A percentile compares a stretch with the other conserved stretches of the same genome.
These are phyloP conservation scores for Carex kokanica DNA, from an alignment of 176 grass and related monocot genomes.

Conservation along the genomic window DNA sequence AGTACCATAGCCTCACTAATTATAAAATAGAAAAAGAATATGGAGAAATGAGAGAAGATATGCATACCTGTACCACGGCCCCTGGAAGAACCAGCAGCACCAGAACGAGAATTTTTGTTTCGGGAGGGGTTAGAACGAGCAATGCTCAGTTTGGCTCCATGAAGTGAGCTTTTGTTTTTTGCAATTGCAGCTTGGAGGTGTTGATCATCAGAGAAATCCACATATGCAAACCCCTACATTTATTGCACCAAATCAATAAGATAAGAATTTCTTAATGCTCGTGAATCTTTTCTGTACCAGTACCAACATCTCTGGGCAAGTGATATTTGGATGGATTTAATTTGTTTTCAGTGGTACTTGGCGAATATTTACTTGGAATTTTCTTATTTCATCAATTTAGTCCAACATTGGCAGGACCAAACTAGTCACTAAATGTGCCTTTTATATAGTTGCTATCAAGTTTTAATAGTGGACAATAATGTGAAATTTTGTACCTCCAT, in stretches of 20 bases:
- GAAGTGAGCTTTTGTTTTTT: conserved; percentile 73
- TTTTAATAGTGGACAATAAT: too few species aligned
- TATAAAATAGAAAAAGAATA: neutral
- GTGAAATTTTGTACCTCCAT: too few species aligned
- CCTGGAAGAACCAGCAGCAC: conserved; percentile 33
- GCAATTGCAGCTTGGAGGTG: conserved; percentile 79
- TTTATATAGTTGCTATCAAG: neutral
- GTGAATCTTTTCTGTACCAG: neutral
- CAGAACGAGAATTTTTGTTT: conserved; percentile 49
- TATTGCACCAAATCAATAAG: neutral
- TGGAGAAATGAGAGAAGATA: neutral
- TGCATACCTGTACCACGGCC: conserved; percentile 40
- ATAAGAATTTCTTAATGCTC: neutral
- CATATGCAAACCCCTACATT: conserved; percentile 82
- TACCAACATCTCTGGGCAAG: neutral
- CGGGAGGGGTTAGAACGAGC: conserved; percentile 77
- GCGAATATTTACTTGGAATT: neutral
- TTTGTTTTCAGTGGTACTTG: neutral
- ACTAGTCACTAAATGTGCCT: neutral
- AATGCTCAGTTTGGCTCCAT: conserved; percentile 72
- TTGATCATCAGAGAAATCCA: conserved; percentile 79
- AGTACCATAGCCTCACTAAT: neutral
- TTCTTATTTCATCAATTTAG: neutral
- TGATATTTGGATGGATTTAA: neutral
- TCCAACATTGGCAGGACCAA: neutral